Conservation (phyloP, 805 yeast species). For the Naumovozyma dairenensis region DNA sequence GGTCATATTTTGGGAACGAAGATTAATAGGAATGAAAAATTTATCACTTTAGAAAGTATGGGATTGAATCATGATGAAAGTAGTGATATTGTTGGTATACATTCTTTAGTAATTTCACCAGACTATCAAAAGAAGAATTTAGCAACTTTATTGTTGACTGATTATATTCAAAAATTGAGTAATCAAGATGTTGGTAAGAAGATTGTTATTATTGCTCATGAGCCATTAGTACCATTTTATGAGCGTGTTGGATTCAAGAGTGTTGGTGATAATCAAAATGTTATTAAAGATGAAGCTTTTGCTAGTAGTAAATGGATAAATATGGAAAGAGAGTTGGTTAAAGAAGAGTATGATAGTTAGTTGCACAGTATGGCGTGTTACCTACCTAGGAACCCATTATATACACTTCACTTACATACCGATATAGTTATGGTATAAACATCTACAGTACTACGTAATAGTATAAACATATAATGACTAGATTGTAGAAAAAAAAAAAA, state of each 20-base stretch:
- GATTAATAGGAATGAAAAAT: slow-evolving; percentile 26
- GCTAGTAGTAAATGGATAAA: slow-evolving; percentile 27
- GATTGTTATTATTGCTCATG: slow-evolving; percentile 65
- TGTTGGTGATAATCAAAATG: slow-evolving; percentile 42
- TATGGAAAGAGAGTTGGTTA: slow-evolving; percentile 30
- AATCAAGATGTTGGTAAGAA: slow-evolving; percentile 79
- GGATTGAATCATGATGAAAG: slow-evolving; percentile 49
- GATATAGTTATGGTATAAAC: no score
- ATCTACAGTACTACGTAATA: no score
- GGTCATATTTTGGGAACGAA: slow-evolving; percentile 81
- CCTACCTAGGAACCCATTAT: no score
- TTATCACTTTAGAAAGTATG: slow-evolving; percentile 27
- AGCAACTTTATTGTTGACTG: slow-evolving; percentile 76
- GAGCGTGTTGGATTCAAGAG: slow-evolving; percentile 70
- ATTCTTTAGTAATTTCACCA: slow-evolving; percentile 69
- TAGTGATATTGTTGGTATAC: slow-evolving; percentile 69
- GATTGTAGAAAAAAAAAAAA: no score
- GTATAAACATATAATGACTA: no score
- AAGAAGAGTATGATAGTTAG: slow-evolving; percentile 28
- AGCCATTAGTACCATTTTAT: slow-evolving; percentile 63
- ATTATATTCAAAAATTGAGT: slow-evolving; percentile 80
- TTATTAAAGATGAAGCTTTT: slow-evolving; percentile 23
- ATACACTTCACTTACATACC: no score
- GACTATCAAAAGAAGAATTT: slow-evolving; percentile 72
- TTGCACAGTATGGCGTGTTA: no score